Percentiles rank a stretch among this genome's conserved stretches.
Evolutionary conservation across 2,329 filamentous ascomycete species (phyloP).

Genomic region (Clonostachys solani): DNA sequence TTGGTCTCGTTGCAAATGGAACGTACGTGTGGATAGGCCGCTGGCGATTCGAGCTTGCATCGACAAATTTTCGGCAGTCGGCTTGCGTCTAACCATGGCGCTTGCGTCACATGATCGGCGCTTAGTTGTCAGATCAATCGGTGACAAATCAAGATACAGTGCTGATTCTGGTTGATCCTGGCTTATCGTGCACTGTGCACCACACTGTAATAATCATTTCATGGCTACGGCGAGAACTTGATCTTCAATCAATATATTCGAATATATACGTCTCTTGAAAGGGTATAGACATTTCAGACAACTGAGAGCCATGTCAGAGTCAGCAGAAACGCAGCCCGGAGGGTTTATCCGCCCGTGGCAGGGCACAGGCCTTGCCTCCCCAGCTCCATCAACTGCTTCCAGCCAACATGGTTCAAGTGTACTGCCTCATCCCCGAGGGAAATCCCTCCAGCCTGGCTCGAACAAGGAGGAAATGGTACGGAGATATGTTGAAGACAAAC

Average conservation of each 20-base stretch:
- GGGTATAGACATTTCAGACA: neutral
- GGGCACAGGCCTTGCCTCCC: conserved; percentile 41
- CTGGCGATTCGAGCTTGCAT: neutral
- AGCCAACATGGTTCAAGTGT: conserved; percentile 25
- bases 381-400: conserved; percentile 46
- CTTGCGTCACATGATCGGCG: neutral
- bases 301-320: neutral
- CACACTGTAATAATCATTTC: too few relatives aligned
- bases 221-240: too few relatives aligned
- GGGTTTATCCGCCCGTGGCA: conserved; percentile 41
- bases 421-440: conserved; percentile 52
- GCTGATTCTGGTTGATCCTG: too few relatives aligned
- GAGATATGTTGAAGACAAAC: conserved; percentile 48
- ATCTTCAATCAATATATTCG: too few relatives aligned
- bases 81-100: neutral
- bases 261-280: neutral
- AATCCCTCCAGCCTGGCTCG: conserved; percentile 49
- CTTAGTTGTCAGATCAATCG: neutral
- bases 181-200: too few relatives aligned
- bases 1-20: neutral
- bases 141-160: too few relatives aligned
- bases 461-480: conserved; percentile 57
- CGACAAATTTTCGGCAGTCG: neutral
- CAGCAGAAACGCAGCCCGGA: conserved; percentile 24
- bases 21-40: neutral